Percentiles rank a stretch among this genome's conserved stretches.
These are phyloP conservation scores for Lotus japonicus DNA, from an alignment of 306 rosid species.

Conservation along the genomic window DNA sequence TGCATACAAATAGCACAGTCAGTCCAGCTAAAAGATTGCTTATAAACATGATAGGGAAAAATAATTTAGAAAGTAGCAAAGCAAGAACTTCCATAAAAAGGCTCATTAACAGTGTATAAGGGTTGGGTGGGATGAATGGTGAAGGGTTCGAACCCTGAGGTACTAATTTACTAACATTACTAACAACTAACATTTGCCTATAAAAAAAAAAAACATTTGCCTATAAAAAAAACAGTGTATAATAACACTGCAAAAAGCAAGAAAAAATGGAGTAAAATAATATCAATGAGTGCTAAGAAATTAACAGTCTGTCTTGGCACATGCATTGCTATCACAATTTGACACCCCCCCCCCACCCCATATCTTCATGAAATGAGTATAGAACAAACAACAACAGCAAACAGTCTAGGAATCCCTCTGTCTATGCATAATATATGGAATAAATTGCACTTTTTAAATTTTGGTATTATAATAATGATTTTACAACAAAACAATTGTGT, in stretches of 20 bases:
- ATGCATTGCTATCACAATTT: background rate
- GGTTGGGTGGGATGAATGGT: too few species aligned
- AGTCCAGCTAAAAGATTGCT: background rate
- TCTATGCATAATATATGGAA: too few species aligned
- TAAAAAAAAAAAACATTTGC: too few species aligned
- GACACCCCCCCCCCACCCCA: background rate
- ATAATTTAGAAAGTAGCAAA: background rate
- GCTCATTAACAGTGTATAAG: background rate
- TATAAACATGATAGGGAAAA: background rate
- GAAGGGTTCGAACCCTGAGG: too few species aligned
- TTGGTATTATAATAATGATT: too few species aligned
- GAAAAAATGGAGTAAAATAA: background rate
- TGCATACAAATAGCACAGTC: slow-evolving; percentile 5
- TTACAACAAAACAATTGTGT: too few species aligned
- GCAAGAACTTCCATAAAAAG: background rate
- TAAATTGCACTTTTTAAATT: too few species aligned
- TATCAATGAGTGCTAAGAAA: background rate
- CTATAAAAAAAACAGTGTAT: too few species aligned
- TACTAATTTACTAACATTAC: too few species aligned
- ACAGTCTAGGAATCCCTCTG: too few species aligned
- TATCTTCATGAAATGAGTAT: background rate
- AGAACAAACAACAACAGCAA: too few species aligned
- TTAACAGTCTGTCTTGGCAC: background rate
- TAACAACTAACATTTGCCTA: too few species aligned
- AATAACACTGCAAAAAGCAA: background rate